Evolutionary conservation across 768 basidiomycete genomes (phyloP).

Genomic region (Clitopilus hobsonii): DNA sequence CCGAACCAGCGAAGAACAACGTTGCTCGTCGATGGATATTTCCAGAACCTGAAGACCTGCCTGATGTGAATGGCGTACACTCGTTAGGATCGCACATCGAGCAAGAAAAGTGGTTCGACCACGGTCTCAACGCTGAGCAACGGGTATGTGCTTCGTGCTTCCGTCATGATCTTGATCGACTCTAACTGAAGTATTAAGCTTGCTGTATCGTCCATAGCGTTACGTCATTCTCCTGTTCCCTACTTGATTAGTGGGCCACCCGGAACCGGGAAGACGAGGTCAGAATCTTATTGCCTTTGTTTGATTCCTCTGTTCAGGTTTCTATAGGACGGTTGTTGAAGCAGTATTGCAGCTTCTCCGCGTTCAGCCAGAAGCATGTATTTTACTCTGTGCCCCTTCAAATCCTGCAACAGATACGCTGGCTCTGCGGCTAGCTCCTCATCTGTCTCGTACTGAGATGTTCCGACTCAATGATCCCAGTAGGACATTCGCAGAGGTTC

Average conservation of each 20-base stretch:
- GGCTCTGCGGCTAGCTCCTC: conserved; percentile 30
- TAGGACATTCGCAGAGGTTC: conserved; percentile 47
- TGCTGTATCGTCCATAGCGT: conserved; percentile 37
- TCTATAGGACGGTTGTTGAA: conserved; percentile 41
- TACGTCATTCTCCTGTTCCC: conserved; percentile 40
- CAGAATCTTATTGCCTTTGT: not conserved
- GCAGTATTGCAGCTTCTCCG: conserved; percentile 44
- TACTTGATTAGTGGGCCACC: conserved; percentile 47
- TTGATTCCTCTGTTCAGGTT: not conserved
- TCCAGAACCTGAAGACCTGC: conserved; percentile 30
- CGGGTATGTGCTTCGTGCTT: conserved; percentile 24
- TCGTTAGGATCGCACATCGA: conserved; percentile 19
- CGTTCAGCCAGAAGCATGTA: conserved; percentile 39
- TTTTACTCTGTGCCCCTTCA: conserved; percentile 47
- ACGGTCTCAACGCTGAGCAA: conserved; percentile 44
- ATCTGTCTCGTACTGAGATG: conserved; percentile 38
- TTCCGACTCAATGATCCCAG: conserved; percentile 43
- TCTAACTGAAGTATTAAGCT: conserved; percentile 20
- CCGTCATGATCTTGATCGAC: too few species aligned
- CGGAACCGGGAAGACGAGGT: conserved; percentile 52
- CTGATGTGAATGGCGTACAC: conserved; percentile 12
- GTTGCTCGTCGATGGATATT: conserved; percentile 41
- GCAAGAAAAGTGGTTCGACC: conserved; percentile 36
- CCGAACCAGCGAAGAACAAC: conserved; percentile 11
- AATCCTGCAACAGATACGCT: conserved; percentile 49